phyloP scores from a whole-genome alignment of 768 basidiomycete genomes.

The Chalciporus pseudorubinellus region DNA sequence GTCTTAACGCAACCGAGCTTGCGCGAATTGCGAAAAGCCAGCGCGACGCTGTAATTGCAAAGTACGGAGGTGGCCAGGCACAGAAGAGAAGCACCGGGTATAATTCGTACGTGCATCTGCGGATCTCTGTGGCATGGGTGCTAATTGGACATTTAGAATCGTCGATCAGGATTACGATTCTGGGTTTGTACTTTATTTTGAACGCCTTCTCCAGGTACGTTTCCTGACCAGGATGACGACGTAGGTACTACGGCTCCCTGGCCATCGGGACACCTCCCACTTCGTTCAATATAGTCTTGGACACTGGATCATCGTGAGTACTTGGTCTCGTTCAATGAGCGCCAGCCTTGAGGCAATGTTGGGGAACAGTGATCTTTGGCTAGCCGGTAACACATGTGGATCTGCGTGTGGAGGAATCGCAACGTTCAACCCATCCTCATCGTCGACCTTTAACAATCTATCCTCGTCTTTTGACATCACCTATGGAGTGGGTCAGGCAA shows the following conservation, averaged over 20 bases:
- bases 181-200: slow-evolving; percentile 38
- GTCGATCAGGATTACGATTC: slow-evolving; percentile 67
- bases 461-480: slow-evolving; percentile 38
- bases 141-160: slow-evolving; percentile 40
- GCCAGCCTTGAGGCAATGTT: neutral
- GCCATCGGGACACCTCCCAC: slow-evolving; percentile 46
- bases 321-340: neutral
- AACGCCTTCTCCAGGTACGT: neutral
- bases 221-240: neutral
- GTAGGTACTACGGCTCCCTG: slow-evolving; percentile 39
- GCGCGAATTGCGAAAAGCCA: slow-evolving; percentile 42
- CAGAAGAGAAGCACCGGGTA: slow-evolving; percentile 47
- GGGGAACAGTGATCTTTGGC: slow-evolving; percentile 49
- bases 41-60: slow-evolving; percentile 38
- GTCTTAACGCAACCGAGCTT: slow-evolving; percentile 6
- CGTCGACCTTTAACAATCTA: slow-evolving; percentile 37
- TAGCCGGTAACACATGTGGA: slow-evolving; percentile 37
- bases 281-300: slow-evolving; percentile 48
- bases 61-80: slow-evolving; percentile 41
- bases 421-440: slow-evolving; percentile 35
- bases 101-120: slow-evolving; percentile 44
- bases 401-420: slow-evolving; percentile 29
- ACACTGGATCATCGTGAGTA: slow-evolving; percentile 46
- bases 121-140: neutral
- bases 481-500: slow-evolving; percentile 50